Base-by-base conservation (phyloP, 495 filamentous ascomycete species). In the Aspergillus homomorphus region DNA sequence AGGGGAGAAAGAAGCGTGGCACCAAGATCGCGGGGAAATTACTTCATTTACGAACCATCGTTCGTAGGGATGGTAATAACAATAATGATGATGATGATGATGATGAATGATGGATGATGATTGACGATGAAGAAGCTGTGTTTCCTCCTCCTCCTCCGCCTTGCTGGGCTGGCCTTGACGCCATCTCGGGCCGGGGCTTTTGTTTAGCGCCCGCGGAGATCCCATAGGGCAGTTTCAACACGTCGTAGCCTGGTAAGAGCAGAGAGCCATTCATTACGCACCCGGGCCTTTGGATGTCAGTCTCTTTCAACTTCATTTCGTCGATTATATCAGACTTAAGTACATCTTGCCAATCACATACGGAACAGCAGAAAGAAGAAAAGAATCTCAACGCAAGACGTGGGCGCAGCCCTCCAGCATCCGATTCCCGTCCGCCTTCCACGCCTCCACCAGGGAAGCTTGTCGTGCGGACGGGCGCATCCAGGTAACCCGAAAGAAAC, bases 321-420 rank as follows among this genome's bases (percentile, higher is more conserved):
- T 50, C 30, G 54, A 38, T 58, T 55, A 46, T 57, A 52, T 46
- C 57, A 60, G 56, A 66, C 66, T 59, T 59, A 53, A 62, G 41
- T 64, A 53, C 53, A 63, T 62, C 33, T 38, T 38, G 57, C 62
- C 66, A 65, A 46, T 60, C 66, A 68, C 61, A 63, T 59, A 54
- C 56, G 52, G 30, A 66, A 62, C 56, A 61, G 58, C 54, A 62
- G 21, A 56, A 58, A 62, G 54, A 57, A 59, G 33, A 52, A 45
- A 65, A 57, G 30, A 57, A 58, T 54, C 53, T 7, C 53, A 65
- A 62, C 20, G 33, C 53, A 60, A 51, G 38, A 53, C 42, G 14
- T 45, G 58, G 59, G 60, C 56, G 53, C 65, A 59, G 63, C 62
- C 66, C 57, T 44, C 79, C 78, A 74, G 78, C 77, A 82, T 76